Evolutionary conservation across 768 basidiomycete species (phyloP).

Genomic region (Pisolithus tinctorius): DNA sequence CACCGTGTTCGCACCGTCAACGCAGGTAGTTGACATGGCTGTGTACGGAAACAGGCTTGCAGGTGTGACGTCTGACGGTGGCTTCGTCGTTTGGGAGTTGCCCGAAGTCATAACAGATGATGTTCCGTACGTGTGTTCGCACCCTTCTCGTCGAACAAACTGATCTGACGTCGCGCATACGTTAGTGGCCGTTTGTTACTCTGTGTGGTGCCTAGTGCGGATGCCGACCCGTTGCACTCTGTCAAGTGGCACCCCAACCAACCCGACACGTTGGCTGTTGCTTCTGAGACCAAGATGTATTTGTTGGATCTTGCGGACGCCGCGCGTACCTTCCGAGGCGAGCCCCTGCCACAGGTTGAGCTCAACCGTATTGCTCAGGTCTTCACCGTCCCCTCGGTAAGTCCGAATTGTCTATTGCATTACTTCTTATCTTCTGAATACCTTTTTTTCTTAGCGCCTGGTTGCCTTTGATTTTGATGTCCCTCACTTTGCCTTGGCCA

Average conservation of each 20-base stretch:
- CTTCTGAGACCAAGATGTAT: slow-evolving; percentile 70
- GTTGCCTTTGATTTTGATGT: slow-evolving; percentile 85
- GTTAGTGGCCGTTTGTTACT: slow-evolving; percentile 59
- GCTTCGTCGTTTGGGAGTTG: slow-evolving; percentile 84
- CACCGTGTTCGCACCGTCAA: slow-evolving; percentile 48
- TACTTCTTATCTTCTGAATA: not conserved
- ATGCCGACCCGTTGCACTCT: slow-evolving; percentile 59
- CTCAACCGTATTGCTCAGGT: slow-evolving; percentile 62
- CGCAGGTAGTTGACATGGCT: slow-evolving; percentile 80
- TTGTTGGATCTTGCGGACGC: slow-evolving; percentile 66
- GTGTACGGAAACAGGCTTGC: slow-evolving; percentile 77
- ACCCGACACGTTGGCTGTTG: slow-evolving; percentile 73
- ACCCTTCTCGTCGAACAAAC: not conserved
- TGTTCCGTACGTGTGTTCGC: slow-evolving; percentile 56
- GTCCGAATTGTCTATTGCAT: slow-evolving; percentile 17
- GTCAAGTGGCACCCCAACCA: slow-evolving; percentile 90
- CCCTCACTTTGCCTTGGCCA: slow-evolving; percentile 67
- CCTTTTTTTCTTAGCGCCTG: slow-evolving; percentile 45
- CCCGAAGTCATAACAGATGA: slow-evolving; percentile 82
- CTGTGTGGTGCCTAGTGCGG: slow-evolving; percentile 57
- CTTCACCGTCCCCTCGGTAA: slow-evolving; percentile 64
- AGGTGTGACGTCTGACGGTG: slow-evolving; percentile 83
- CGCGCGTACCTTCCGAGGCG: slow-evolving; percentile 52
- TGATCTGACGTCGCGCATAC: slow-evolving; percentile 6
- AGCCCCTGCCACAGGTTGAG: slow-evolving; percentile 62